Evolutionary conservation across 192 early-diverging fungal genomes (phyloP).

Genomic region (Linnemannia elongata): DNA sequence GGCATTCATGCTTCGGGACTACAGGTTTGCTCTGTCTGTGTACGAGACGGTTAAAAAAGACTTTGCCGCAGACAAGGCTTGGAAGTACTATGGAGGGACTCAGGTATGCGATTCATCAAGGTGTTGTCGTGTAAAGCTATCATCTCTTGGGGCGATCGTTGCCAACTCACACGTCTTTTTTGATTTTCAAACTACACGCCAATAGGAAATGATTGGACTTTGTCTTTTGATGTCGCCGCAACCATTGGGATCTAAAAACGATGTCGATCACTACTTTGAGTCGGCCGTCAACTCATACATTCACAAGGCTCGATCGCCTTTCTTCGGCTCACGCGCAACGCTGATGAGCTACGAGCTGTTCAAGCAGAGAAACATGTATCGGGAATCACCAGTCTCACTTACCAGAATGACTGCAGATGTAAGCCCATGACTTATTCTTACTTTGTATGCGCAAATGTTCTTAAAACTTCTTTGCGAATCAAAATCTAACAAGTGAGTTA

Average conservation of each 20-base stretch:
- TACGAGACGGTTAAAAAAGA: constrained; percentile 94
- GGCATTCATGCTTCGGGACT: constrained; percentile 97
- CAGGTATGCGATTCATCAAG: constrained; percentile 48
- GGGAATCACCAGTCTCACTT: constrained; percentile 77
- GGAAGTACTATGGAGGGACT: constrained; percentile 81
- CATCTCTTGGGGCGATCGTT: not conserved
- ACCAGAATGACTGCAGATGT: constrained; percentile 84
- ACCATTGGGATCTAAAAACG: constrained; percentile 58
- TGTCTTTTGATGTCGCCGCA: constrained; percentile 80
- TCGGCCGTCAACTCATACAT: constrained; percentile 81
- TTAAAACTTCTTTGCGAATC: not conserved
- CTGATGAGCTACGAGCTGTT: constrained; percentile 88
- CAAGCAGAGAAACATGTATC: constrained; percentile 74
- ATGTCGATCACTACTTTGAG: constrained; percentile 76
- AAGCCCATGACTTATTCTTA: not conserved
- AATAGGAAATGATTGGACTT: constrained; percentile 91
- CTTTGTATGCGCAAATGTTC: not conserved
- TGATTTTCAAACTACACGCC: not conserved
- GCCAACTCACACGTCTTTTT: not conserved
- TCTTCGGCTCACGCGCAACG: constrained; percentile 80
- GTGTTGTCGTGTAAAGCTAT: not conserved
- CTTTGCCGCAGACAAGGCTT: constrained; percentile 84
- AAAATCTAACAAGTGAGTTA: not conserved
- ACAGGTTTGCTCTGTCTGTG: constrained; percentile 86
- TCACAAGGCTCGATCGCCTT: constrained; percentile 67